Conservation (phyloP, 2,329 filamentous ascomycete genomes). For the Fusarium praegraminearum region DNA sequence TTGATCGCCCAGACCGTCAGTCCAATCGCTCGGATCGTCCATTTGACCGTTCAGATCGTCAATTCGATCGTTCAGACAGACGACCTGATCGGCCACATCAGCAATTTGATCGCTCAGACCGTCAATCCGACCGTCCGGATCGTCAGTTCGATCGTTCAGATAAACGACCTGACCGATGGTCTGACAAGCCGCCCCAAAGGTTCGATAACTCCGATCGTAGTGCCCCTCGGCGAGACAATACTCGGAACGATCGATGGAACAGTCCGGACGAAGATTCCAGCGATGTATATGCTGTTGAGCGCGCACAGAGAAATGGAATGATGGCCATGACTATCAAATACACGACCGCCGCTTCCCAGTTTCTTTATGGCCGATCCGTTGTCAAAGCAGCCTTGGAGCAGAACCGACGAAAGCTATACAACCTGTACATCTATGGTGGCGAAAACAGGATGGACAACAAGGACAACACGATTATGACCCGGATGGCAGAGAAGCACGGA, state of each 20-base stretch:
- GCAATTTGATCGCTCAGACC: not conserved
- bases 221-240: slow-evolving; percentile 20
- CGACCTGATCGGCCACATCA: not conserved
- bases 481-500: slow-evolving; percentile 60
- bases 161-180: not conserved
- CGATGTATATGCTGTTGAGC: slow-evolving; percentile 16
- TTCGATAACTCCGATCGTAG: slow-evolving; percentile 14
- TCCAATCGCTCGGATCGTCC: slow-evolving; percentile 1
- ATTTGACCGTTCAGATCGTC: not conserved
- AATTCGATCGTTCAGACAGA: not conserved
- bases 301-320: slow-evolving; percentile 49
- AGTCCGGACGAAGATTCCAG: slow-evolving; percentile 3
- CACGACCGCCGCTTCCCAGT: slow-evolving; percentile 89
- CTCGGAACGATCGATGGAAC: slow-evolving; percentile 24
- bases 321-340: slow-evolving; percentile 62
- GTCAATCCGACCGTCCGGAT: not conserved
- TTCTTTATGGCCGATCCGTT: slow-evolving; percentile 86
- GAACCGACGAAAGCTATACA: slow-evolving; percentile 80
- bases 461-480: slow-evolving; percentile 59
- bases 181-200: slow-evolving; percentile 18
- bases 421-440: slow-evolving; percentile 79
- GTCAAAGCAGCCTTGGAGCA: slow-evolving; percentile 81
- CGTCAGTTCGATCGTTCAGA: slow-evolving; percentile 13
- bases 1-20: not conserved
- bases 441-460: slow-evolving; percentile 64